phyloP scores from a whole-genome alignment of 106 monocot genomes.

The Agapanthus africanus region DNA sequence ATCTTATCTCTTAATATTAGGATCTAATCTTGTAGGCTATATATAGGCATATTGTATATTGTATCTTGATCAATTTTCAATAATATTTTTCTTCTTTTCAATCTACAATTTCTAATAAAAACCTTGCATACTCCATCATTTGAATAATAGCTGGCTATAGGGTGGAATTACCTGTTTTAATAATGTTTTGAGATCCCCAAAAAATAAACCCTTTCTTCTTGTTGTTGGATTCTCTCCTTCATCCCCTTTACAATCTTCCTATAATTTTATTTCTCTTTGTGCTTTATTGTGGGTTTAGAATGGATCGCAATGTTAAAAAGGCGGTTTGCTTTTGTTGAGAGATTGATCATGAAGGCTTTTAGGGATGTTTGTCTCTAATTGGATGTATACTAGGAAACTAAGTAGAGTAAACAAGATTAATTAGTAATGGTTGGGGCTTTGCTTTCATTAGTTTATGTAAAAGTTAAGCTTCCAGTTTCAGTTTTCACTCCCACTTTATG shows the following conservation, averaged over 20 bases:
- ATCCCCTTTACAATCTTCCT: conserved; percentile 1
- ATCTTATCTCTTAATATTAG: too few species aligned
- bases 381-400: too few species aligned
- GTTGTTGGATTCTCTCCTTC: background rate
- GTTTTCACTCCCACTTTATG: too few species aligned
- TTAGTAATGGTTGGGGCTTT: background rate
- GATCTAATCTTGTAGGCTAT: too few species aligned
- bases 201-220: background rate
- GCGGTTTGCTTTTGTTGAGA: conserved; percentile 2
- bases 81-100: too few species aligned
- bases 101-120: too few species aligned
- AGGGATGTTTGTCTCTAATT: too few species aligned
- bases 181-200: conserved; percentile 2
- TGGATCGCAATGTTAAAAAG: conserved; percentile 7
- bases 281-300: conserved; percentile 4
- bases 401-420: background rate
- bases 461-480: background rate
- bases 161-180: background rate
- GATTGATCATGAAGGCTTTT: background rate
- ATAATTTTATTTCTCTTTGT: background rate
- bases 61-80: too few species aligned
- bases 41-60: too few species aligned
- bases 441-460: background rate
- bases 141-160: too few species aligned
- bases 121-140: too few species aligned